Percentiles rank a stretch among this genome's conserved stretches.
These are phyloP conservation scores for Aspergillus sp. DNA, from an alignment of 2,329 filamentous ascomycete species.

Conservation along the genomic window DNA sequence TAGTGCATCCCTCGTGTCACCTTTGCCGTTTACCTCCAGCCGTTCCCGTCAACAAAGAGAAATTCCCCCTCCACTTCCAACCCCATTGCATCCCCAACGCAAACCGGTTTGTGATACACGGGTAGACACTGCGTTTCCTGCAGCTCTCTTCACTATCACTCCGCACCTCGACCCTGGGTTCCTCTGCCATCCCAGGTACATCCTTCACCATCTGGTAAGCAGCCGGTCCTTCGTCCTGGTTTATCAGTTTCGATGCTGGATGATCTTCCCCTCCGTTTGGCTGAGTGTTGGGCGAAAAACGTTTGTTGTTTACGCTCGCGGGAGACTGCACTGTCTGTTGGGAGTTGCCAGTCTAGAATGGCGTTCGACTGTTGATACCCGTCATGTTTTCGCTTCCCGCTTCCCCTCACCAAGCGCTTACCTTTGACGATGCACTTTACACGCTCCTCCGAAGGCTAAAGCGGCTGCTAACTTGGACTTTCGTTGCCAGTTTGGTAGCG, in stretches of 20 bases:
- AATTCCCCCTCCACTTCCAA: neutral
- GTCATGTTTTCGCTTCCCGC: neutral
- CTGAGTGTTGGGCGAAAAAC: neutral
- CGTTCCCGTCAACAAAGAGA: slow-evolving; percentile 6
- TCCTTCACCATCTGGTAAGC: slow-evolving; percentile 9
- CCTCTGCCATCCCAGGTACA: neutral
- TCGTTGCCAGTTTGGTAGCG: slow-evolving; percentile 9
- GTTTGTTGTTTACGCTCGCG: neutral
- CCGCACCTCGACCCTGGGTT: slow-evolving; percentile 4
- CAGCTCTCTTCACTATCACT: slow-evolving; percentile 4
- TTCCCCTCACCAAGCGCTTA: neutral
- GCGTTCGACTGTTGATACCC: neutral
- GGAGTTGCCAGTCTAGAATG: neutral
- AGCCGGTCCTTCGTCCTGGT: neutral
- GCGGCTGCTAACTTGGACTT: slow-evolving; percentile 8
- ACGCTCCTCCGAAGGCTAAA: slow-evolving; percentile 3
- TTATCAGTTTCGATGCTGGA: neutral
- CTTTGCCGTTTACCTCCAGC: slow-evolving; percentile 12
- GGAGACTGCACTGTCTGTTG: neutral
- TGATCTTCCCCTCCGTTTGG: slow-evolving; percentile 1
- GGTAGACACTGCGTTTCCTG: slow-evolving; percentile 14
- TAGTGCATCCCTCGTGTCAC: slow-evolving; percentile 16
- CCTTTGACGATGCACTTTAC: neutral
- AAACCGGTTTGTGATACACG: slow-evolving; percentile 10
- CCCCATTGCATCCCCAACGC: slow-evolving; percentile 5